Base-by-base conservation (phyloP, 108 stramenopile species). In the Mediolabrus comicus region DNA sequence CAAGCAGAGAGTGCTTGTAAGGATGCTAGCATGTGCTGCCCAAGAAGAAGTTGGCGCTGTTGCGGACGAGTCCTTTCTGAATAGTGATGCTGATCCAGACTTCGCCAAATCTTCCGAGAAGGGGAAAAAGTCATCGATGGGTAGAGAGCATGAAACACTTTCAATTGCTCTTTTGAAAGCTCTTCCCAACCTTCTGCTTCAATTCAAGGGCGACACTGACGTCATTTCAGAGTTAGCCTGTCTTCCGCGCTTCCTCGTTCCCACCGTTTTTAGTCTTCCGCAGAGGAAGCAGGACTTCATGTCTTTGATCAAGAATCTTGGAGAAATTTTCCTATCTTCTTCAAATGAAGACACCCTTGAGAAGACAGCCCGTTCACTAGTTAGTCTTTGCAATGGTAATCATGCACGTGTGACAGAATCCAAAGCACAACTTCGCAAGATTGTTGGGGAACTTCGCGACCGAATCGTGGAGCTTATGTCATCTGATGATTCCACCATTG, bases 151-250 rank as follows among this genome's bases (percentile, higher is more conserved):
- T 41, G 87, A 86, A 52, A 65, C 66, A n/a, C 74, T 92, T 16
- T 88, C 89, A 3, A 60, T 80, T 27, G 88, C 85, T 8, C 52
- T 92, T 17, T 79, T 92, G 34, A 83, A 83, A 49, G 73, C 79
- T 30, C 78, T 95, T 19, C 92, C 92, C 0, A 65, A 86, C 22
- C 79, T 95, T 60, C 69, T 95, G 31, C 49, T 81, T 5, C 72
- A 87, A 36, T 95, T 89, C 82, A 88, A 85, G 77, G 72, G 82
- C 14, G 95, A 95, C 77, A 32, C 72, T n/a, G 68, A 66, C 19
- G 69, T 92, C 8, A 62, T 91, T 49, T 69, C 74, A n/a, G 77
- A 81, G 38, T 65, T 95, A 24, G 83, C 86, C 14, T 67, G 67
- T 30, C 85, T 95, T 41, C 92, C 95, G 12, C 69, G 79, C 19